Base-by-base conservation (phyloP, 2,329 filamentous ascomycete genomes). In the Trichoderma afroharzianum region DNA sequence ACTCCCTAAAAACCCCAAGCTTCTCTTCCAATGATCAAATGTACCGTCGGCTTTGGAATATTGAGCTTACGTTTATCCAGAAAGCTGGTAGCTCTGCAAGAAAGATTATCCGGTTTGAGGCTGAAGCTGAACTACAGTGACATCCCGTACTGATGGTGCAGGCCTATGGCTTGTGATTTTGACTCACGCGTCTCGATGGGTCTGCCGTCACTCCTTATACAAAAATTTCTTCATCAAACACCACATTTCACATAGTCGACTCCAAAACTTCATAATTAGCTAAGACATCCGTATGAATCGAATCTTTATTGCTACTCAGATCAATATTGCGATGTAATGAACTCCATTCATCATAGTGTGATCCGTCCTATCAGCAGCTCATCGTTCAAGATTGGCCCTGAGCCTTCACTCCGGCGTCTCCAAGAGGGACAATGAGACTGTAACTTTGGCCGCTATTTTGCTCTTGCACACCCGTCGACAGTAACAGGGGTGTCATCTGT, bases 391-490 rank as follows among this genome's bases (percentile, higher is more conserved):
- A 24, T 3, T 53, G 12, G 24, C 55, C 62, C 55, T 75, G 74
- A 4, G 62, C 70, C 36, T 70, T 71, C 4, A 73, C 70, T 24
- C 74, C 74, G 5, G 72, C 74, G 28, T 76, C 72, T 8, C 76
- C 77, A 7, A 78, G 63, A 6, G 77, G 76, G 32, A 75, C 76
- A 18, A 77, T 73, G 3, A 77, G 61, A 2, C 75, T 76, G 11
- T 76, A 78, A 26, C 75, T 77, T 36, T 74, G 73, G 1, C 71
- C 67, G 3, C 70, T 78, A 47, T 78, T 55, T 81, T 43, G 77
- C 71, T 82, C 81, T 71, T 86, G 84, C 0, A 87, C 84, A 0
- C 85, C 85, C 39, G 81, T 86, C 1, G 82, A 77, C 72, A 87
- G 63, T 68, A 85, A 85, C 55, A 87, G 72, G 3, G 85, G 84